Base-by-base conservation (phyloP, 345 rosid species). In the Bruguiera sexangula region DNA sequence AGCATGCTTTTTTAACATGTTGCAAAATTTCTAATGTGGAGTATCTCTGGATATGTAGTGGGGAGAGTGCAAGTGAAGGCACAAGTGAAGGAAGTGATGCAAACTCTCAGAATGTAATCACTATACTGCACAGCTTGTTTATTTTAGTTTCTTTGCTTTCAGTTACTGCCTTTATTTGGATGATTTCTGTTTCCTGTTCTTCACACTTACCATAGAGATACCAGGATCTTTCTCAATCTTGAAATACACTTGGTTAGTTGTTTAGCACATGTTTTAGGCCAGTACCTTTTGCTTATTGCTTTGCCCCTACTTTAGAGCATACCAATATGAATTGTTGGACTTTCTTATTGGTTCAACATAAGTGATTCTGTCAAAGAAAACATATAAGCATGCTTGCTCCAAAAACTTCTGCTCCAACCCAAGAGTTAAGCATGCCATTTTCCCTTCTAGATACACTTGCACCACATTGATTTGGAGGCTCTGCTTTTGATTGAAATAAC, bases 11-110 rank as follows among this genome's bases (percentile, higher is more conserved):
- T 13, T 21, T 36, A 20, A 22, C 8, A 6, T 31, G 11, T 27
- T 66, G 13, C 57, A n/a, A 22, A 50, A 16, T 71, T 82, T 73
- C 83, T 86, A 78, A 78, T 69, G 15, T 7, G 15, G 46, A 59
- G 21, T 39, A 66, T 26, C 55, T 52, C 67, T 67, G 30, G n/a
- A 61, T 24, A 34, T 62, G 70, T 73, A 92, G 99, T 78, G 92
- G 85, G 36, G 99, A 95, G 72, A 95, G 89, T 81, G 96, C 72
- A 68, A 90, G 96, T 79, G 99, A 90, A 79, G 97, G 96, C 74
- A 82, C 96, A 60, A 95, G 98, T 80, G 97, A 90, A 86, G 99
- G 98, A 81, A 92, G 99, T 70, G 99, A 95, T 75, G 96, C 84
- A 46, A 86, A 88, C 80, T 95, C 99, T 67, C 96, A 90, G 73